Percentiles rank a stretch among this genome's conserved stretches.
Evolutionary conservation across 129 eudicot genomes (phyloP).

Genomic region (Flaveria trinervia): DNA sequence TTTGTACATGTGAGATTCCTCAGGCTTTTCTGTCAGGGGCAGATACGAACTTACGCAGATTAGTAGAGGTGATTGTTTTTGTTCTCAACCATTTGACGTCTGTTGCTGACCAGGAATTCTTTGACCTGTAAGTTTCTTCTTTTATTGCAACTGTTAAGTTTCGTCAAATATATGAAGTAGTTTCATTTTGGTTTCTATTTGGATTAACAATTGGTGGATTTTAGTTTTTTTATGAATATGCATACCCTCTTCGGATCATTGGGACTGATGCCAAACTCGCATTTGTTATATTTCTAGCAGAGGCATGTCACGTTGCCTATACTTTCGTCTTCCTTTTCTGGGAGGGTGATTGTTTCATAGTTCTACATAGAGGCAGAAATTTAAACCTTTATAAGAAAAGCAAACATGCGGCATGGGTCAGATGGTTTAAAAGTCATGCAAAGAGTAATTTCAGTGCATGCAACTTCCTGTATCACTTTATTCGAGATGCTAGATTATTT

Average conservation of each 20-base stretch:
- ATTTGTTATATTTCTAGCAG: too few species aligned
- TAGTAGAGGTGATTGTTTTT: constrained; percentile 82
- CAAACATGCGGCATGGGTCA: too few species aligned
- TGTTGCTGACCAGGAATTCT: constrained; percentile 75
- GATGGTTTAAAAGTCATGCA: too few species aligned
- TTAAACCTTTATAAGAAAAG: too few species aligned
- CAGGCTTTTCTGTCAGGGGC: constrained; percentile 82
- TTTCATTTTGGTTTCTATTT: background rate
- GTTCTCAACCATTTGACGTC: constrained; percentile 78
- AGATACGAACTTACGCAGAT: constrained; percentile 85
- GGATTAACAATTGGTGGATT: background rate
- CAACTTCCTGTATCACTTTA: background rate
- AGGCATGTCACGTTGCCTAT: too few species aligned
- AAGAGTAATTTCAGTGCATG: background rate
- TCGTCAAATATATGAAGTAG: constrained; percentile 1
- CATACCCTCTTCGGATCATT: background rate
- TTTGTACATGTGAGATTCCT: constrained; percentile 84
- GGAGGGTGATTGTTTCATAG: too few species aligned
- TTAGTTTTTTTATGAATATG: background rate
- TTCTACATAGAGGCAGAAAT: too few species aligned
- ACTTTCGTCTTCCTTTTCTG: too few species aligned
- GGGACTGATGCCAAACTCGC: background rate
- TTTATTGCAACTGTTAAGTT: background rate
- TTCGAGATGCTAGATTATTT: too few species aligned
- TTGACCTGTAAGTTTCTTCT: constrained; percentile 67